A percentile compares a stretch with the other conserved stretches of the same genome.
Conservation (phyloP, 768 basidiomycete species). For the Asterophora parasitica region DNA sequence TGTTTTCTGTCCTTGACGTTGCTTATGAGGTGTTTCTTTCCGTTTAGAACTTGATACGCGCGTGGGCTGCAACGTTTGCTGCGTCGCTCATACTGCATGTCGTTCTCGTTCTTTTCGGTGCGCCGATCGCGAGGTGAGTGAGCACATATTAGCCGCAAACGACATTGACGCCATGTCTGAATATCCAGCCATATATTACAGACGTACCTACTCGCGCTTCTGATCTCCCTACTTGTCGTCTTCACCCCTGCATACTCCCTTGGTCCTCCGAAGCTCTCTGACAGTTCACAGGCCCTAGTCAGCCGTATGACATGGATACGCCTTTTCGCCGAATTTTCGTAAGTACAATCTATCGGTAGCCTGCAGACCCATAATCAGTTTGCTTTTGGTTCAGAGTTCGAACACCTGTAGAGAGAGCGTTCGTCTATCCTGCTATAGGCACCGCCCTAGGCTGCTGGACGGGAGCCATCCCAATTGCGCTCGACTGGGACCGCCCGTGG, state of each 20-base stretch:
- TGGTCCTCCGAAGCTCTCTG: slow-evolving; percentile 50
- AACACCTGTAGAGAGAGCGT: slow-evolving; percentile 67
- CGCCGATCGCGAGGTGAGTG: slow-evolving; percentile 57
- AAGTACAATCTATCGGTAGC: slow-evolving; percentile 27
- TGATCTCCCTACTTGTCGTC: slow-evolving; percentile 60
- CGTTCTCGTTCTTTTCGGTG: slow-evolving; percentile 66
- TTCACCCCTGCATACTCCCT: slow-evolving; percentile 69
- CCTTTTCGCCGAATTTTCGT: slow-evolving; percentile 81
- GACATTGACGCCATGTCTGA: slow-evolving; percentile 16
- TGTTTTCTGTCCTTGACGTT: neutral
- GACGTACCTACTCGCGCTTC: slow-evolving; percentile 65
- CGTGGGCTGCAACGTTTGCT: slow-evolving; percentile 48
- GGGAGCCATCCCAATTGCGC: slow-evolving; percentile 78
- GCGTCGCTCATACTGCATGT: slow-evolving; percentile 43
- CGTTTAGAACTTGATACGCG: slow-evolving; percentile 44
- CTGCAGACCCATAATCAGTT: slow-evolving; percentile 1
- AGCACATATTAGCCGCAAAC: slow-evolving; percentile 6
- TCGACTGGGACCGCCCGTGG: slow-evolving; percentile 98
- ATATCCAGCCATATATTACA: slow-evolving; percentile 43
- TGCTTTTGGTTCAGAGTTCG: slow-evolving; percentile 33
- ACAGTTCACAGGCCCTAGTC: slow-evolving; percentile 39
- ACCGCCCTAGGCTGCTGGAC: slow-evolving; percentile 73
- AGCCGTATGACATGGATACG: slow-evolving; percentile 68
- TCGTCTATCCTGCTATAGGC: slow-evolving; percentile 78
- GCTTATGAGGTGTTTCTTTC: neutral